Evolutionary conservation across 2,329 filamentous ascomycete species (phyloP).

Genomic region (Fusarium austroafricanum): DNA sequence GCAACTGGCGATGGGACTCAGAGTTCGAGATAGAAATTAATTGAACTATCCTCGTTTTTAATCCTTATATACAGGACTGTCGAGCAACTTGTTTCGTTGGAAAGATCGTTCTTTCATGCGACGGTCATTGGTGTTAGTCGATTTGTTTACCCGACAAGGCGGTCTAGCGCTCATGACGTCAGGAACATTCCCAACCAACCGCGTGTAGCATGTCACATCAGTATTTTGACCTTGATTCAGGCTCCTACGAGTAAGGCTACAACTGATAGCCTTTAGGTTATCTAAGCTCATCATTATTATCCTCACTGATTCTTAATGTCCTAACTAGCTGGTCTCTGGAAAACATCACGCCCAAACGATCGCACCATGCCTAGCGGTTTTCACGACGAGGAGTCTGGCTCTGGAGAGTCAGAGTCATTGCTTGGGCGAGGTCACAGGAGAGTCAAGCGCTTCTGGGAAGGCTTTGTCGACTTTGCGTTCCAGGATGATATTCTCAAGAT

Average conservation of each 20-base stretch:
- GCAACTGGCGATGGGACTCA: too few relatives aligned
- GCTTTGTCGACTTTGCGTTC: slow-evolving; percentile 78
- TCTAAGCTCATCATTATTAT: background rate
- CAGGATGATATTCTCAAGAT: slow-evolving; percentile 82
- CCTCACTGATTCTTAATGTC: slow-evolving; percentile 7
- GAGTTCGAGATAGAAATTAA: too few relatives aligned
- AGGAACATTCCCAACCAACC: slow-evolving; percentile 7
- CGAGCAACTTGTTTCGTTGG: too few relatives aligned
- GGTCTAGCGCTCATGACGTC: slow-evolving; percentile 15
- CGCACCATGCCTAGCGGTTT: slow-evolving; percentile 44
- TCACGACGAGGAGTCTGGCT: slow-evolving; percentile 53
- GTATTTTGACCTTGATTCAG: slow-evolving; percentile 6
- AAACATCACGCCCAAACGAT: slow-evolving; percentile 25
- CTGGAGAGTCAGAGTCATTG: slow-evolving; percentile 53
- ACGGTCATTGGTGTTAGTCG: background rate
- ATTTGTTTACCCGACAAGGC: background rate
- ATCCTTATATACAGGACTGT: too few relatives aligned
- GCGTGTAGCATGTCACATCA: slow-evolving; percentile 20
- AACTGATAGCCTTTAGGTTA: background rate
- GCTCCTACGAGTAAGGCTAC: background rate
- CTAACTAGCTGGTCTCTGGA: slow-evolving; percentile 28
- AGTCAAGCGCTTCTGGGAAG: slow-evolving; percentile 66
- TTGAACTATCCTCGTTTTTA: too few relatives aligned
- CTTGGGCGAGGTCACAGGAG: slow-evolving; percentile 60
- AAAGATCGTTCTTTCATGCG: too few relatives aligned